Evolutionary conservation across 768 basidiomycete genomes (phyloP).

Genomic region (Lentinula guzmanii): DNA sequence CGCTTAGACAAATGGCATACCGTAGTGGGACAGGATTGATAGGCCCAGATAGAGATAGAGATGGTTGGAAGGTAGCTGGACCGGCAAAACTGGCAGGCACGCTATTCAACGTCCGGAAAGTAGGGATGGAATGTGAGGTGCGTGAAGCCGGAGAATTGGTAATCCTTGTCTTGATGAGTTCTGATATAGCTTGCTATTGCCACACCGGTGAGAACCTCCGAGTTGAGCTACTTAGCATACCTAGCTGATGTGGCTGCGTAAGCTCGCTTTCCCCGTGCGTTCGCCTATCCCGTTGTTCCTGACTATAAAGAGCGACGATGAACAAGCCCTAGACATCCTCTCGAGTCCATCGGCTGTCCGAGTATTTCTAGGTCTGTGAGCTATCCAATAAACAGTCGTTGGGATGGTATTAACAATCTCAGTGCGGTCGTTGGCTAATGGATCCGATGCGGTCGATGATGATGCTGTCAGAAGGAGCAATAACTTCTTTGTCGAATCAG

Average conservation of each 20-base stretch:
- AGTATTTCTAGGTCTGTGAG: constrained; percentile 25
- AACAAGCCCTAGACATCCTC: constrained; percentile 45
- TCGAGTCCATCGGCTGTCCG: constrained; percentile 31
- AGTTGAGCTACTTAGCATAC: background rate
- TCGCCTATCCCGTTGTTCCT: constrained; percentile 45
- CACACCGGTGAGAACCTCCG: constrained; percentile 30
- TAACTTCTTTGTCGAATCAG: constrained; percentile 36
- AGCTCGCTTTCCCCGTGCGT: constrained; percentile 48
- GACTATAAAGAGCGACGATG: constrained; percentile 36
- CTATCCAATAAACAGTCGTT: background rate
- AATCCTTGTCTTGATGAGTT: background rate
- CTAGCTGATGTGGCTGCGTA: background rate
- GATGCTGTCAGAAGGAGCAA: constrained; percentile 29
- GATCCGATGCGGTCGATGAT: constrained; percentile 36
- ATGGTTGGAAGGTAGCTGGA: constrained; percentile 7
- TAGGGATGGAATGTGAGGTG: constrained; percentile 3
- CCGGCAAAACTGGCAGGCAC: constrained; percentile 5
- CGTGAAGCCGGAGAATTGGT: background rate
- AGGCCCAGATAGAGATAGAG: constrained; percentile 5
- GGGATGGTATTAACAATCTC: background rate
- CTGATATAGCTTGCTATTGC: constrained; percentile 40
- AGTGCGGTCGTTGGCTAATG: constrained; percentile 41
- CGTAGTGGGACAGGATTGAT: background rate
- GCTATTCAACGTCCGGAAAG: constrained; percentile 3
- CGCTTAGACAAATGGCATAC: constrained; percentile 5